phyloP scores from a whole-genome alignment of 2,329 filamentous ascomycete species.

The Beauveria asiatica region DNA sequence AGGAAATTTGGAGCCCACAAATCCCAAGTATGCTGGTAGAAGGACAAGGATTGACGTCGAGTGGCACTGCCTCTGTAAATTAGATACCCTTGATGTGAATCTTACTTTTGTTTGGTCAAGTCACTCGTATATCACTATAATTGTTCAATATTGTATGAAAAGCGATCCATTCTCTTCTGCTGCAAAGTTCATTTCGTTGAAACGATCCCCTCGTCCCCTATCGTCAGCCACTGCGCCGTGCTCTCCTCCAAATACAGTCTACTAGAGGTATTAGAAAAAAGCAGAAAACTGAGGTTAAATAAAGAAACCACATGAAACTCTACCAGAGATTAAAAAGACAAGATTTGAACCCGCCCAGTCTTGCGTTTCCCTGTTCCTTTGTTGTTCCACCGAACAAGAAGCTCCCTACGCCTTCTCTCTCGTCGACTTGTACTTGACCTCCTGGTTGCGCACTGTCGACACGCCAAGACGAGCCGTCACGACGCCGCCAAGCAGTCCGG shows the following conservation, averaged over 20 bases:
- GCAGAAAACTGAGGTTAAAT: background rate
- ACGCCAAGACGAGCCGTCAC: slow-evolving; percentile 67
- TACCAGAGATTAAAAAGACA: background rate
- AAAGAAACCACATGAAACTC: slow-evolving; percentile 11
- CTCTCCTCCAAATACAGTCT: background rate
- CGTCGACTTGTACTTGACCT: slow-evolving; percentile 18
- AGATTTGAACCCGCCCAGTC: background rate
- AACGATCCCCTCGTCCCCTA: background rate
- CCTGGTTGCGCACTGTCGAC: slow-evolving; percentile 26
- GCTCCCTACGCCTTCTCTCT: slow-evolving; percentile 16
- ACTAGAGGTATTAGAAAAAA: slow-evolving; percentile 1
- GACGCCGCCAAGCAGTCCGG: slow-evolving; percentile 66
- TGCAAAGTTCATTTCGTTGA: background rate
- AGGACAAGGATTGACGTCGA: background rate
- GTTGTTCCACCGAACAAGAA: background rate
- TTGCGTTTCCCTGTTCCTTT: background rate
- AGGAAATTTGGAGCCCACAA: slow-evolving; percentile 5
- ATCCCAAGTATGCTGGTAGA: background rate
- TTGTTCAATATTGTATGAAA: background rate
- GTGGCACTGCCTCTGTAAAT: slow-evolving; percentile 23
- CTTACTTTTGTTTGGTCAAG: background rate
- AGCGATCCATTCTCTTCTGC: background rate
- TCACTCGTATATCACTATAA: background rate
- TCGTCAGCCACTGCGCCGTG: background rate
- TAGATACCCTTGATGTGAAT: slow-evolving; percentile 32